Base-by-base conservation (phyloP, 768 basidiomycete species). In the Russula sp. region DNA sequence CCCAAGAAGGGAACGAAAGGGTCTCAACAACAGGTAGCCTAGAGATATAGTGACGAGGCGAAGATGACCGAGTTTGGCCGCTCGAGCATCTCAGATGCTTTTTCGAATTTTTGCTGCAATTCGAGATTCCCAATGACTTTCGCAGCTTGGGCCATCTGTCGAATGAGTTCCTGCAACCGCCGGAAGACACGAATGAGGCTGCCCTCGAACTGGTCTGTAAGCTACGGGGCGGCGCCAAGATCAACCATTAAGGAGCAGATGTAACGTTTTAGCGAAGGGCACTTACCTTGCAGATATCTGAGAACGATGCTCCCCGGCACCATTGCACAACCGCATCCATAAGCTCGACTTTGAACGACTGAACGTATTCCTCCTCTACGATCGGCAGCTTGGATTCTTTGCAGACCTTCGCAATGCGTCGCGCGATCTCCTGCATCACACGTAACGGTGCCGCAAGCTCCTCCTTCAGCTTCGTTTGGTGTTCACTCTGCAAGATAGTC, bases 321-420 rank as follows among this genome's bases (percentile, higher is more conserved):
- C 97, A 99, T 65, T 94, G 90, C 40, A 94, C 81, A 10, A 98
- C 97, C 0, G 91, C 92, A 67, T 98, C 97, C 94, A 98, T 99
- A 55, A 99, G 84, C 71, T 98, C 96, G 20, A 97, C 92, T 75
- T 98, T 98, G 85, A 99, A 99, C 11, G 90, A 93, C 57, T 87
- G 81, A 1, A 99, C 92, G 73, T 99, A 99, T 66, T 96, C 93
- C 62, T 97, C 89, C 74, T 98, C 96, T 58, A 90, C 86, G 51
- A 98, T 73, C 1, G 87, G 75, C 4, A 99, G 79, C 73, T 98
- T 97, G 22, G 88, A 91, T 75, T 99, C 97, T 68, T 89, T 89
- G 4, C 93, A 93, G 6, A 98, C 91, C 71, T 91, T 95, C n/a
- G 97, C 97, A 70, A 99, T 99, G 58, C 94, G 84, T 39, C 93